A percentile compares a stretch with the other conserved stretches of the same genome.
Evolutionary conservation across 2,329 filamentous ascomycete species (phyloP).

Genomic region (Aspergillus amoenus): DNA sequence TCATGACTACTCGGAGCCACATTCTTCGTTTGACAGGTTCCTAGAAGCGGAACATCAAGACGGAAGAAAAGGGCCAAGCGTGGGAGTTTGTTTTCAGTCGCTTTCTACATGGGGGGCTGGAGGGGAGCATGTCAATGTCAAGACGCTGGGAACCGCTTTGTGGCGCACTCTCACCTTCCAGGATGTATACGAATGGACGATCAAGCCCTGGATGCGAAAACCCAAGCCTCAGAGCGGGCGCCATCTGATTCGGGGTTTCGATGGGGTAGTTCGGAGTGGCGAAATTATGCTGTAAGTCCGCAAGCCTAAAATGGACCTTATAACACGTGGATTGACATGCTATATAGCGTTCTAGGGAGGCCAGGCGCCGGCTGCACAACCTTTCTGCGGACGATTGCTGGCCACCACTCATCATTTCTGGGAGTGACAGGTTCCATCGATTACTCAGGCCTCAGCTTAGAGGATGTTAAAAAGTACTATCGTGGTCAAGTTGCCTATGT

Average conservation of each 20-base stretch:
- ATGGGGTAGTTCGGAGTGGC: conserved; percentile 62
- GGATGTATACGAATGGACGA: conserved; percentile 59
- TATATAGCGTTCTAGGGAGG: conserved; percentile 56
- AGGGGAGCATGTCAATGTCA: conserved; percentile 61
- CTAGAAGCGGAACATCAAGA: conserved; percentile 67
- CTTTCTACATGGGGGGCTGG: conserved; percentile 69
- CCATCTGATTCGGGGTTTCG: conserved; percentile 62
- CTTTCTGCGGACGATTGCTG: conserved; percentile 69
- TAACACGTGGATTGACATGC: background rate
- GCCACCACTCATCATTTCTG: conserved; percentile 63
- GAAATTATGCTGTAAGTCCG: conserved; percentile 62
- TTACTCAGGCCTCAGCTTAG: conserved; percentile 66
- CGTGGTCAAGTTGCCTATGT: conserved; percentile 72
- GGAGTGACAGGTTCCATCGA: conserved; percentile 65
- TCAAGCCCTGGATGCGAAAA: conserved; percentile 48
- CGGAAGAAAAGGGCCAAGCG: conserved; percentile 65
- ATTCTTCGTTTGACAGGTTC: conserved; percentile 67
- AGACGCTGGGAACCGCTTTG: conserved; percentile 68
- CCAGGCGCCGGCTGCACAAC: conserved; percentile 71
- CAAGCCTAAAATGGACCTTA: too few relatives aligned
- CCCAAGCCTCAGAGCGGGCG: conserved; percentile 47
- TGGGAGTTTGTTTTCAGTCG: conserved; percentile 71
- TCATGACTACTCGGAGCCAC: conserved; percentile 36
- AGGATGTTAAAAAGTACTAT: conserved; percentile 63
- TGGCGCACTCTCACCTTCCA: conserved; percentile 74